Base-by-base conservation (phyloP, 1,139 yeast genomes). In the Meyerozyma guilliermondii region DNA sequence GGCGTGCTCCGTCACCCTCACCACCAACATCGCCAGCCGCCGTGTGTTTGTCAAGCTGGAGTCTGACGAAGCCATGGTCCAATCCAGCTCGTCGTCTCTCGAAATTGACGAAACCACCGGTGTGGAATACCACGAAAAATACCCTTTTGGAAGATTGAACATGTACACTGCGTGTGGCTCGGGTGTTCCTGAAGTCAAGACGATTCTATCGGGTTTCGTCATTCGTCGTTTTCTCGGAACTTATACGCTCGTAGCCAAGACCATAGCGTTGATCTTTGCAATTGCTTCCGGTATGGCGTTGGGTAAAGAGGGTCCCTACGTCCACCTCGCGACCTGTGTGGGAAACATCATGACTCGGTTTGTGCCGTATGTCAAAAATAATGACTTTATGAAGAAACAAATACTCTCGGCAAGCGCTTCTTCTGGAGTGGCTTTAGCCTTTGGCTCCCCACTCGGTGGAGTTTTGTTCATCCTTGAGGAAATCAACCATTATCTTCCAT, bases 251-350 rank as follows among this genome's bases (percentile, higher is more conserved):
- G 39, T 78, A 26, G 65, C 76, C 43, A 80, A 80, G 55, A 67
- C 81, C 0, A 49, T 68, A 4, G 78, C 81, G 0, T 59, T 81
- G 33, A 65, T 80, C 2, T 66, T 80, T 31, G 81, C 85, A 2
- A 80, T 82, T 42, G 83, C 86, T 0, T 79, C 86, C 0, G 87
- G 87, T 0, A 64, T 81, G 65, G 66, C 81, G 13, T 64, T 82
- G 16, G 88, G 88, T 1, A 83, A 83, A 60, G 88, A 82, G 51
- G 88, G 86, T 2, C 88, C 88, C 0, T 81, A 78, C 56, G 88
- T 82, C 27, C 88, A 82, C 58, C 68, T 81, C 44, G 85, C 88
- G 0, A 75, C 86, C 1, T 78, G 83, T 50, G 81, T 80, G 11
- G 87, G 87, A 1, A 81, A 81, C 53, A 70, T 81, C 33, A 57